Percentiles rank a stretch among this genome's conserved stretches.
phyloP scores from a whole-genome alignment of 306 rosid species.

The Rosa chinensis region DNA sequence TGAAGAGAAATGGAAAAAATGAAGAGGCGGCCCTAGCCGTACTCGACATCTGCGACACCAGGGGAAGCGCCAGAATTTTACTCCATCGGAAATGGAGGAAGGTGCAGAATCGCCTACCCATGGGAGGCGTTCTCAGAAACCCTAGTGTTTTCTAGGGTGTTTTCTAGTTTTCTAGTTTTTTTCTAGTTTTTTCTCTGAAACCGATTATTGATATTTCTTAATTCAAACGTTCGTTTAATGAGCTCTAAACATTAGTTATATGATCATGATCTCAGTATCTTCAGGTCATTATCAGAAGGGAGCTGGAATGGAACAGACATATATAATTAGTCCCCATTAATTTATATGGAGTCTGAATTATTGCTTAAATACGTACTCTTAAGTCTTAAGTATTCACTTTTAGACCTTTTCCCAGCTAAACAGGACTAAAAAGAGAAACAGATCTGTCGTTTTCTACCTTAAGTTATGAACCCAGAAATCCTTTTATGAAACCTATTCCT shows the following conservation, averaged over 20 bases:
- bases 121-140: too few species aligned
- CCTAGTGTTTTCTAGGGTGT: too few species aligned
- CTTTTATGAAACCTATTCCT: neutral
- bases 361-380: neutral
- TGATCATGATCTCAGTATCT: neutral
- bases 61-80: too few species aligned
- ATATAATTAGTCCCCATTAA: neutral
- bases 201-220: neutral
- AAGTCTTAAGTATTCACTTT: neutral
- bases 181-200: too few species aligned
- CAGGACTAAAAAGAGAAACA: neutral
- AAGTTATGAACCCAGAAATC: neutral
- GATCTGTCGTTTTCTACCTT: neutral
- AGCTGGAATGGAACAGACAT: neutral
- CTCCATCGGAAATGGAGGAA: too few species aligned
- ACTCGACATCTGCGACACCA: too few species aligned
- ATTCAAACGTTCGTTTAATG: neutral
- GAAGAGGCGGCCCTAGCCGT: too few species aligned
- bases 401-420: neutral
- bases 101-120: too few species aligned
- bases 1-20: too few species aligned
- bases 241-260: neutral
- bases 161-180: too few species aligned
- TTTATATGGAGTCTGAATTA: neutral
- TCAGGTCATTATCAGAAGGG: neutral